These are phyloP conservation scores for Alternaria solani DNA, from an alignment of 2,329 filamentous ascomycete genomes.

Conservation along the genomic window DNA sequence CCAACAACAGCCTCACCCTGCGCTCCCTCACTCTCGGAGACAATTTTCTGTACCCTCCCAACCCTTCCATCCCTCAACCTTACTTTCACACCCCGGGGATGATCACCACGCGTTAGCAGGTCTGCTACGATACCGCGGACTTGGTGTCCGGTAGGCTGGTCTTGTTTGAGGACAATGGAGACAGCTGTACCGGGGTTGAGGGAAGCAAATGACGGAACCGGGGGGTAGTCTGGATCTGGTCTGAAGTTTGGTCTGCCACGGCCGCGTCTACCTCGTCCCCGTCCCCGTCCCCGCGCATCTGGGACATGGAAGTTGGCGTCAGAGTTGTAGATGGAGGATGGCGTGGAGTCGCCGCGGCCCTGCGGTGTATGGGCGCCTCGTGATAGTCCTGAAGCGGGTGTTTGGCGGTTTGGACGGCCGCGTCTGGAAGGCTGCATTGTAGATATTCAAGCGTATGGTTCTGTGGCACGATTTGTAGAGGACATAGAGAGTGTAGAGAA, in stretches of 20 bases:
- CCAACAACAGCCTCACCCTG: conserved; percentile 39
- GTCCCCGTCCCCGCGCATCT: conserved; percentile 9
- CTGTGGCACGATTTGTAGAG: not conserved
- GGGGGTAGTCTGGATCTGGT: conserved; percentile 18
- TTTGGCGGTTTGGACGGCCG: conserved; percentile 41
- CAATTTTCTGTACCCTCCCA: conserved; percentile 74
- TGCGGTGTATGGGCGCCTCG: conserved; percentile 1
- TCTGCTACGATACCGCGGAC: conserved; percentile 72
- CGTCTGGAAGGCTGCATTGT: conserved; percentile 23
- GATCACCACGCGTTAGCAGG: conserved; percentile 75
- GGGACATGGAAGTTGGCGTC: not conserved
- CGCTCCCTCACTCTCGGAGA: conserved; percentile 30
- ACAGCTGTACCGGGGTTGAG: conserved; percentile 69
- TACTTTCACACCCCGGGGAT: conserved; percentile 82
- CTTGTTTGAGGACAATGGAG: conserved; percentile 77
- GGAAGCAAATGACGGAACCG: conserved; percentile 31
- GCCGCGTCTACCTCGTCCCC: conserved; percentile 16
- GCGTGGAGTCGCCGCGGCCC: conserved; percentile 6
- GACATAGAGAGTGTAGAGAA: no score
- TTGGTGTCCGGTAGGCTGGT: conserved; percentile 77
- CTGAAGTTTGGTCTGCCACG: conserved; percentile 7
- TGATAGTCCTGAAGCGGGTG: conserved; percentile 18
- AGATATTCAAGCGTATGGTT: not conserved
- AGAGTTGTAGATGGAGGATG: not conserved
- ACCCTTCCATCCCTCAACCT: conserved; percentile 74